phyloP scores from a whole-genome alignment of 805 yeast genomes.

The Hyphopichia homilentoma region DNA sequence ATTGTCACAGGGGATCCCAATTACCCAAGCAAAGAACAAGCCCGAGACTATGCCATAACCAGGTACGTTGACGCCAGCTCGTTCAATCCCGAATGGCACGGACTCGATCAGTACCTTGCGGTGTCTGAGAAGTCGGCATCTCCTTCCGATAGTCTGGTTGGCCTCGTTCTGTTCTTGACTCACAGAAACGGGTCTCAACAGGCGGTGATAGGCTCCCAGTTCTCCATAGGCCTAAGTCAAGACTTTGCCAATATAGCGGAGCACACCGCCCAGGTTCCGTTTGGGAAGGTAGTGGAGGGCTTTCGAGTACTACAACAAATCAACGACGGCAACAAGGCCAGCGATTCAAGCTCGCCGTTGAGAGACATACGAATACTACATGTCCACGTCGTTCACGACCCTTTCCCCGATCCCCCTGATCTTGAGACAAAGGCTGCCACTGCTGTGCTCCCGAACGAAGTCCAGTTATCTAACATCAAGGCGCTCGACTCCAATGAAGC shows the following conservation, averaged over 20 bases:
- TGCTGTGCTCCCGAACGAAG: conserved; percentile 12
- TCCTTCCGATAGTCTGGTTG: conserved; percentile 7
- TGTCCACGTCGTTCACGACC: conserved; percentile 50
- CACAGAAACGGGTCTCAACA: too few species aligned
- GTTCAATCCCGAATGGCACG: conserved; percentile 1
- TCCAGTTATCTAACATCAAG: conserved; percentile 9
- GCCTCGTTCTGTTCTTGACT: conserved; percentile 12
- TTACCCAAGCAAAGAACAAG: conserved; percentile 34
- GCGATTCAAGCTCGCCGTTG: conserved; percentile 7
- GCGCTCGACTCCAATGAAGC: conserved; percentile 10
- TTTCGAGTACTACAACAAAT: conserved; percentile 43
- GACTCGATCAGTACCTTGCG: not conserved
- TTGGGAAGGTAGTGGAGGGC: conserved; percentile 55
- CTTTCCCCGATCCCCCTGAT: conserved; percentile 37
- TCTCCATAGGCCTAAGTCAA: conserved; percentile 8
- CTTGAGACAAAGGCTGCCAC: conserved; percentile 10
- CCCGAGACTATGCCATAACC: conserved; percentile 8
- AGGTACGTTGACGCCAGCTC: conserved; percentile 5
- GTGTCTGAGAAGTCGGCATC: not conserved
- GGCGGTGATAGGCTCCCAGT: conserved; percentile 10
- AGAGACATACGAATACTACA: conserved; percentile 45
- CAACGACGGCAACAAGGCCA: conserved; percentile 38
- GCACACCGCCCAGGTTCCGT: conserved; percentile 16
- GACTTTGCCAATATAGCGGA: not conserved
- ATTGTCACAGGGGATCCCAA: conserved; percentile 48